A percentile compares a stretch with the other conserved stretches of the same genome.
Evolutionary conservation across 2,329 filamentous ascomycete species (phyloP).

Genomic region (Coniella lustricola): DNA sequence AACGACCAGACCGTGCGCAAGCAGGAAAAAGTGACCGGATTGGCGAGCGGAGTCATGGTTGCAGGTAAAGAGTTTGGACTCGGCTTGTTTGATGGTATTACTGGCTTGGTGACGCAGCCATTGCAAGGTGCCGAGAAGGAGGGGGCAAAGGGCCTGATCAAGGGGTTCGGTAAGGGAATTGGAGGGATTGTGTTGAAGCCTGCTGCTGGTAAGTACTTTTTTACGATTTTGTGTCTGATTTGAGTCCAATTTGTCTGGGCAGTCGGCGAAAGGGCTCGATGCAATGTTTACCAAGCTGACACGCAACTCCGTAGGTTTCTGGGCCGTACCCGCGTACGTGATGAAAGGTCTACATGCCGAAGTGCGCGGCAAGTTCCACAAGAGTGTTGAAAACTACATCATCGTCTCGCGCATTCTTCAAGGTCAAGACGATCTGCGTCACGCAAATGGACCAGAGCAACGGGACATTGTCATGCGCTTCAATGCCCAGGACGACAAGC

Average conservation of each 20-base stretch:
- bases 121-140: slow-evolving; percentile 48
- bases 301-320: slow-evolving; percentile 40
- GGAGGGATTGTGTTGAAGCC: slow-evolving; percentile 77
- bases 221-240: not conserved
- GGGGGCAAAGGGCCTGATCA: slow-evolving; percentile 55
- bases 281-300: not conserved
- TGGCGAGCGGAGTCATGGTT: slow-evolving; percentile 68
- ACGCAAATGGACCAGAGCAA: slow-evolving; percentile 50
- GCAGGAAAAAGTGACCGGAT: slow-evolving; percentile 69
- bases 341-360: slow-evolving; percentile 79
- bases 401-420: slow-evolving; percentile 69
- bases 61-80: slow-evolving; percentile 73
- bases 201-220: slow-evolving; percentile 54
- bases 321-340: slow-evolving; percentile 70
- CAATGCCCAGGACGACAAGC: slow-evolving; percentile 52
- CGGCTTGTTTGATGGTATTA: slow-evolving; percentile 74
- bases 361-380: slow-evolving; percentile 62
- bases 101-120: slow-evolving; percentile 75
- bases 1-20: slow-evolving; percentile 76
- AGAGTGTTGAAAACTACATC: slow-evolving; percentile 71
- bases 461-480: slow-evolving; percentile 59
- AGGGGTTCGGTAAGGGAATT: slow-evolving; percentile 76
- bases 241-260: no score
- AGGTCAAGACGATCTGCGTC: slow-evolving; percentile 59
- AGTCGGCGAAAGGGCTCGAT: no score